Conservation (phyloP, 2,329 filamentous ascomycete genomes). For the Phoma sp. region DNA sequence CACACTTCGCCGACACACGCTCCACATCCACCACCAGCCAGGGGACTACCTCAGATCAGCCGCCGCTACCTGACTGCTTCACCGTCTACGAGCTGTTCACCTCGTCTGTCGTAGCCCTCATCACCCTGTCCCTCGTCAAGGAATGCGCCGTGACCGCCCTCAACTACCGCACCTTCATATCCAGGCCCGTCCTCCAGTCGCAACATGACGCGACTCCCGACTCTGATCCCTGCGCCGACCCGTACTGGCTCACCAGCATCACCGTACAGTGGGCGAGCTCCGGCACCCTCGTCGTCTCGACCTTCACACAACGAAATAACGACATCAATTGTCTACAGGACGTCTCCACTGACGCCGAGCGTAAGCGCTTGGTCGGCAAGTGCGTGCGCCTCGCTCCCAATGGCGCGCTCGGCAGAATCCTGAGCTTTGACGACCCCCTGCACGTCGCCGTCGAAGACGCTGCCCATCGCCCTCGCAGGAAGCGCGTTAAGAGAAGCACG, state of each 20-base stretch:
- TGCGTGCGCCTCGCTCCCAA: slow-evolving; percentile 46
- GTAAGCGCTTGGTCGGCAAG: slow-evolving; percentile 29
- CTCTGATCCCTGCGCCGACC: slow-evolving; percentile 3
- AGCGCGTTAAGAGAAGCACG: slow-evolving; percentile 31
- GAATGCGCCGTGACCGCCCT: slow-evolving; percentile 42
- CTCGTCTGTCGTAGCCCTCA: slow-evolving; percentile 44
- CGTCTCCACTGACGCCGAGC: slow-evolving; percentile 19
- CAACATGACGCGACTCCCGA: slow-evolving; percentile 7
- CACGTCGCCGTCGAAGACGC: slow-evolving; percentile 28
- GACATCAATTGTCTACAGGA: slow-evolving; percentile 34
- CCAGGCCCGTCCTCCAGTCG: slow-evolving; percentile 25
- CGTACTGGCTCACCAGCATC: slow-evolving; percentile 39
- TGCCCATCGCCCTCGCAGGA: slow-evolving; percentile 27
- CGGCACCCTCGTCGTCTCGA: slow-evolving; percentile 43
- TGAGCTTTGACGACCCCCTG: slow-evolving; percentile 40
- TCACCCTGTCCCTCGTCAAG: slow-evolving; percentile 44
- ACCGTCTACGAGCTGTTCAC: slow-evolving; percentile 48
- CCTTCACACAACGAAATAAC: slow-evolving; percentile 30
- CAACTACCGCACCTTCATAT: slow-evolving; percentile 47
- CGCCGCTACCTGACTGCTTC: slow-evolving; percentile 38
- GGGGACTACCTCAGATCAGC: slow-evolving; percentile 19
- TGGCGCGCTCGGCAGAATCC: slow-evolving; percentile 38
- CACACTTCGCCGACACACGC: slow-evolving; percentile 18
- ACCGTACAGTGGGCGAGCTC: slow-evolving; percentile 45
- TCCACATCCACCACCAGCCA: slow-evolving; percentile 26